Evolutionary conservation across 139 green algal species (phyloP), one percentile per base, ranked within the genome.

Genomic region (Picochlorum sp.): DNA sequence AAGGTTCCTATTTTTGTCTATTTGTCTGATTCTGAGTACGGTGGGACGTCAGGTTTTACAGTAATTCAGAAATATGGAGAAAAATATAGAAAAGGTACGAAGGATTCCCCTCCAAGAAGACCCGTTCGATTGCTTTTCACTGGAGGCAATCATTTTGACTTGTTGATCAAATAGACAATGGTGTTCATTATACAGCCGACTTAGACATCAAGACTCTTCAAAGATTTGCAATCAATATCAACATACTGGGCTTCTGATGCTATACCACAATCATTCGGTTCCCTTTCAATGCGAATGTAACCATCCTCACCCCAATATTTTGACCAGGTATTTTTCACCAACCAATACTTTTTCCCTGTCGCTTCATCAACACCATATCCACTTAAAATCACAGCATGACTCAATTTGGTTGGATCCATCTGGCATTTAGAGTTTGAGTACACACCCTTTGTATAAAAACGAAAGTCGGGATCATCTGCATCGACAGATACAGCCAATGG

Each of bases 91-190:
- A 74, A 74, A 45, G 28, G 61, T 20, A 61, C 57, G 7, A 67
- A 79, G n/a, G 47, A 67, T 13, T 49, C 32, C 16, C 61, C 68
- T 60, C 1, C 6, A 23, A 37, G 20, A 61, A 52, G 45, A 14
- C 70, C 78, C 2, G 71, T 90, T 14, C 58, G 70, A 21, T 49
- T 88, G 38, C 60, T 88, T 15, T 88, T 76, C 60, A 77, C 24
- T 20, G 45, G 50, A 15, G 64, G 55, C 26, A 88, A 90, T 58
- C 82, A 90, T 61, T 88, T 90, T 66, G 81, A 88, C 51, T 52
- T 88, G 1, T 68, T 88, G 28, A n/a, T 89, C 9, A 65, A 51
- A 62, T 72, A 66, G 69, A 20, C 32, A 51, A 15, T 14, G 16
- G 7, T 49, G n/a, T 68, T 45, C n/a, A 62, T 50, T 24, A 16